A percentile compares a stretch with the other conserved stretches of the same genome.
phyloP scores from a whole-genome alignment of 768 basidiomycete genomes.

The Tubosaeta sp. region DNA sequence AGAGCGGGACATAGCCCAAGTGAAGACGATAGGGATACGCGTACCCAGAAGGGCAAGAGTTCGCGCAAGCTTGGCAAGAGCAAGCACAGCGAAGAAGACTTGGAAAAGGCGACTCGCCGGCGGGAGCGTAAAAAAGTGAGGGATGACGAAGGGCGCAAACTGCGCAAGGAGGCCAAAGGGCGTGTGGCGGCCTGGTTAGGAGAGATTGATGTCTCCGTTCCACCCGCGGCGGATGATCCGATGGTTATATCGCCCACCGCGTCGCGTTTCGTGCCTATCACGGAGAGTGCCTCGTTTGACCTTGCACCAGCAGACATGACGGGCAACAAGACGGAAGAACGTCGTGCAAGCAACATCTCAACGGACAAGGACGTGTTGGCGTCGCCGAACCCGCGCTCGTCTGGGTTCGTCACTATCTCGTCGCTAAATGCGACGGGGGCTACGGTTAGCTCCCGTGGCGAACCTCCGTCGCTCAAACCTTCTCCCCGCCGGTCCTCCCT shows the following conservation, averaged over 20 bases:
- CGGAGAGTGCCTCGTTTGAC: conserved; percentile 20
- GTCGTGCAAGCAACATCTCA: conserved; percentile 1
- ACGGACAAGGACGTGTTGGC: conserved; percentile 26
- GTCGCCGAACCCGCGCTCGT: conserved; percentile 67
- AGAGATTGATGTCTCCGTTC: conserved; percentile 53
- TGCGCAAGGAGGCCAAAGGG: conserved; percentile 54
- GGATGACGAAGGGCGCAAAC: conserved; percentile 35
- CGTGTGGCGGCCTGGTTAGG: conserved; percentile 79
- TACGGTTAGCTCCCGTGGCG: conserved; percentile 2
- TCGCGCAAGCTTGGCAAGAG: conserved; percentile 21
- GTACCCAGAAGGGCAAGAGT: conserved; percentile 27
- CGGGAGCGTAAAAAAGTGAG: conserved; percentile 28
- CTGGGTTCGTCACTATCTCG: conserved; percentile 67
- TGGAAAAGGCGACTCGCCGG: conserved; percentile 20
- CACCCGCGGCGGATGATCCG: conserved; percentile 40
- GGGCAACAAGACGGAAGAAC: conserved; percentile 4
- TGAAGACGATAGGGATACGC: conserved; percentile 30
- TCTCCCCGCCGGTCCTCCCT: conserved; percentile 19
- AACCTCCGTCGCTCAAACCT: conserved; percentile 6
- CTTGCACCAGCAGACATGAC: conserved; percentile 8
- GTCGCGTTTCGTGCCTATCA: conserved; percentile 27
- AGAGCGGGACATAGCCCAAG: conserved; percentile 21
- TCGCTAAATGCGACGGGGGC: conserved; percentile 37
- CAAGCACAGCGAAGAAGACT: conserved; percentile 25
- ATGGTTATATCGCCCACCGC: conserved; percentile 31